Percentiles rank a stretch among this genome's conserved stretches.
Evolutionary conservation across 208 protist genomes (phyloP).

Genomic region (Leishmania major): DNA sequence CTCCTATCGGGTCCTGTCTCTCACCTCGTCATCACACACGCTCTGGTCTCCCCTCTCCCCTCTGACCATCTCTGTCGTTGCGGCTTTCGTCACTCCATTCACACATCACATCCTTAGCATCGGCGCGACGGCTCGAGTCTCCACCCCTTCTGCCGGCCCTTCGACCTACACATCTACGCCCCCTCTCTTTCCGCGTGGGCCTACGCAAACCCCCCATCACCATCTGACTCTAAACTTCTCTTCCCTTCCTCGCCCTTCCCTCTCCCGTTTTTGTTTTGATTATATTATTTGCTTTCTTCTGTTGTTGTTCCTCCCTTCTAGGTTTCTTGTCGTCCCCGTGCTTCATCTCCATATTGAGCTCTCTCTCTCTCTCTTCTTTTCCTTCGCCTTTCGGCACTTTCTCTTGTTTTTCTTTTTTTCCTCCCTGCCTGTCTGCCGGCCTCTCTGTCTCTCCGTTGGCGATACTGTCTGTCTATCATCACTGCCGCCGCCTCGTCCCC

Average conservation of each 20-base stretch:
- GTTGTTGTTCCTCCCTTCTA: not conserved
- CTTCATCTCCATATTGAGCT: not conserved
- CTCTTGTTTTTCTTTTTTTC: not conserved
- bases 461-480: not conserved
- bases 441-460: not conserved
- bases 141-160: not conserved
- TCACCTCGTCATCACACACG: not conserved
- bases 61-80: not conserved
- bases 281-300: not conserved
- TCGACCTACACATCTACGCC: not conserved
- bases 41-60: not conserved
- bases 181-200: not conserved
- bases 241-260: not conserved
- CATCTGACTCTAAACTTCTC: not conserved
- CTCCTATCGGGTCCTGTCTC: not conserved
- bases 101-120: not conserved
- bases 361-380: not conserved
- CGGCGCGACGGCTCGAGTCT: not conserved
- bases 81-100: not conserved
- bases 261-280: not conserved
- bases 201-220: not conserved
- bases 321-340: not conserved
- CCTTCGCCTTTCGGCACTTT: not conserved
- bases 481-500: not conserved
- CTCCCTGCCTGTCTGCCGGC: not conserved